Conservation (phyloP, 1,284 basidiomycete species). For the Cutaneotrichosporon sp. region DNA sequence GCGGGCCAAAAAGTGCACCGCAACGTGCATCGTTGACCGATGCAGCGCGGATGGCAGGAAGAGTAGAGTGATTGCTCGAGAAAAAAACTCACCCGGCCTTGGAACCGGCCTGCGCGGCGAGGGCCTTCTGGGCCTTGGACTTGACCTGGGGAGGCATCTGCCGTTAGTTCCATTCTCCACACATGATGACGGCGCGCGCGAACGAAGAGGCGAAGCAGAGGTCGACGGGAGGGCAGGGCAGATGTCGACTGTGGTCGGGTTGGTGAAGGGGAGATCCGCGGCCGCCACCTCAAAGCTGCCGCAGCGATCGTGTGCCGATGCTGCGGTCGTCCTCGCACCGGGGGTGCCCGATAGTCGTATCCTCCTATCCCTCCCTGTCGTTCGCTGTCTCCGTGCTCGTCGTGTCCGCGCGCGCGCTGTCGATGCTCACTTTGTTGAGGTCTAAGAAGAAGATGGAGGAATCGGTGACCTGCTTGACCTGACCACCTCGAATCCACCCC, state of each 20-base stretch:
- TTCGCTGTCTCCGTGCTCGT: too few species aligned
- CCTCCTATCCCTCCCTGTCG: too few species aligned
- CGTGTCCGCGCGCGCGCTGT: neutral
- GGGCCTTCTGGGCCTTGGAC: conserved; percentile 50
- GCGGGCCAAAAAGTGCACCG: too few species aligned
- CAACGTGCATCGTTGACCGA: too few species aligned
- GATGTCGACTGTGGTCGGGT: too few species aligned
- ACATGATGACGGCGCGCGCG: neutral
- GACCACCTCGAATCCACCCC: neutral
- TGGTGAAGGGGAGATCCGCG: neutral
- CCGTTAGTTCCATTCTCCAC: neutral
- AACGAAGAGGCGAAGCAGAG: too few species aligned
- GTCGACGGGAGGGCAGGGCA: too few species aligned
- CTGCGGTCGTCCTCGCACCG: too few species aligned
- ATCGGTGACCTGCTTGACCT: neutral
- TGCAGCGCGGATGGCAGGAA: too few species aligned
- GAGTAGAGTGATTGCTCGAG: too few species aligned
- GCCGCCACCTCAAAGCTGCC: neutral
- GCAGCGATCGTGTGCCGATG: too few species aligned
- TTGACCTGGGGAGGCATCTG: conserved; percentile 44
- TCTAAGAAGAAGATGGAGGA: neutral
- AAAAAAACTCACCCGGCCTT: conserved; percentile 44
- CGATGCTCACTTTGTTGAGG: conserved; percentile 4
- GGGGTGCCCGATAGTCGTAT: too few species aligned
- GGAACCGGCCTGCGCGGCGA: conserved; percentile 50